A percentile compares a stretch with the other conserved stretches of the same genome.
Evolutionary conservation across 2,329 filamentous ascomycete genomes (phyloP).

Genomic region (Elsinoe ampelina): DNA sequence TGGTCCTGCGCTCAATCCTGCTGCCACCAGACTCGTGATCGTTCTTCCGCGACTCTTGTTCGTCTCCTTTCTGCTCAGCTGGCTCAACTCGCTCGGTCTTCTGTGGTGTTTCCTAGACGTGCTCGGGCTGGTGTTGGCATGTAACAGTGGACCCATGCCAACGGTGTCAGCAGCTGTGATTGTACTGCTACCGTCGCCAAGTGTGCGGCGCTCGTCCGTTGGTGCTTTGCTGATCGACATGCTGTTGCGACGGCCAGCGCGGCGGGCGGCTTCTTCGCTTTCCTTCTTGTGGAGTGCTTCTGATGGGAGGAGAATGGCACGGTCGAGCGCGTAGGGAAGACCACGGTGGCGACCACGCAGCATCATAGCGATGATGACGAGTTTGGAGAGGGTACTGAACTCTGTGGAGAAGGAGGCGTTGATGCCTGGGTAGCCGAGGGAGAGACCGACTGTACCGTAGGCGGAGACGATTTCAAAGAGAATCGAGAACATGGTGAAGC

Average conservation of each 20-base stretch:
- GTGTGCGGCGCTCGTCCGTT: slow-evolving; percentile 1
- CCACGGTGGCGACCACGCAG: slow-evolving; percentile 57
- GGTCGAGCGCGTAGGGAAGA: slow-evolving; percentile 57
- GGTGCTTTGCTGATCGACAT: slow-evolving; percentile 16
- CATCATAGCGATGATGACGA: slow-evolving; percentile 59
- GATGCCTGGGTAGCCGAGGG: slow-evolving; percentile 65
- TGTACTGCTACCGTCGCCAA: slow-evolving; percentile 5
- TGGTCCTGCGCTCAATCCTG: neutral
- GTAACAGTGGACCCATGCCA: neutral
- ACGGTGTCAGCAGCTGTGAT: neutral
- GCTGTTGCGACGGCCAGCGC: slow-evolving; percentile 20
- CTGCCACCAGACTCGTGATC: neutral
- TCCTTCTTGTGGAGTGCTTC: slow-evolving; percentile 56
- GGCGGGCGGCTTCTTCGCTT: slow-evolving; percentile 39
- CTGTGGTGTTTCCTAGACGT: neutral
- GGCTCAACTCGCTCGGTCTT: slow-evolving; percentile 9
- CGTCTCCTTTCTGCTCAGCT: slow-evolving; percentile 1
- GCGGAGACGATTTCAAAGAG: slow-evolving; percentile 84
- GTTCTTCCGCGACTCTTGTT: slow-evolving; percentile 3
- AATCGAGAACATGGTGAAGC: slow-evolving; percentile 42
- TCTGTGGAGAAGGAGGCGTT: slow-evolving; percentile 76
- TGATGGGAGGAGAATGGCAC: slow-evolving; percentile 58
- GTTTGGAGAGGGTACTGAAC: slow-evolving; percentile 61
- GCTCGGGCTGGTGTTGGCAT: neutral
- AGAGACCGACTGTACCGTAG: slow-evolving; percentile 89